Evolutionary conservation across 176 grass and related monocot species (phyloP), one percentile per base, ranked within the genome.

Genomic region (Secale cereale): DNA sequence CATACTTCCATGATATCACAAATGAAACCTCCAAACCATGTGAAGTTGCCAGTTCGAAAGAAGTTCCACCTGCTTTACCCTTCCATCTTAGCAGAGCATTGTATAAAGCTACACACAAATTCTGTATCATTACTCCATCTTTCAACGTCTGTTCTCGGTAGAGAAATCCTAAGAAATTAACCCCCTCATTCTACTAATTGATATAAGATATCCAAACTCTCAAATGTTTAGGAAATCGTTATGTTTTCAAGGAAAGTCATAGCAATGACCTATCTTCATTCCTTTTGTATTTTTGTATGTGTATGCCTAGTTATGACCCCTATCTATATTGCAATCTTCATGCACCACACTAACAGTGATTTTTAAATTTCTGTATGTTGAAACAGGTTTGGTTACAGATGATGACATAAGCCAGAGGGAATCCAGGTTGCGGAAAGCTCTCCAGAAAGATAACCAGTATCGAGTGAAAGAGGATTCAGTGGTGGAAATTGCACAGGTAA

Each of bases 401-500:
- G 93, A 92, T 78, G 96, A 94, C 78, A 89, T 95, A 50, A 78
- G 10, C 17, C 10, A 31, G 37, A 95, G 91, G 79, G 89, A 95
- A 84, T 87, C 78, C 59, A 89, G 87, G 82, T 57, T 98, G 46
- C 88, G 84, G 31, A 81, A 92, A 64, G 88, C 69, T 94, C 76
- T 98, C 45, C 81, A 74, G 78, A 91, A 80, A 76, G 96, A 98
- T 64, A 68, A 76, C 4, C 81, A 92, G 56, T 98, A 88, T 83
- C 70, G 30, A 43, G 86, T 90, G 70, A 98, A 94, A 77, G 83
- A 83, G 17, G 86, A 86, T 87, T 71, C 89, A 39, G 81, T 69
- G 31, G 78, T 95, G 54, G 96, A 98, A 87, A 88, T 98, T 70
- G 96, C 96, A 79, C 96, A 98, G 96, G 93, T 93, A 90, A 17